Conservation (phyloP, 1,139 yeast genomes). For the Debaryomyces coudertii region DNA sequence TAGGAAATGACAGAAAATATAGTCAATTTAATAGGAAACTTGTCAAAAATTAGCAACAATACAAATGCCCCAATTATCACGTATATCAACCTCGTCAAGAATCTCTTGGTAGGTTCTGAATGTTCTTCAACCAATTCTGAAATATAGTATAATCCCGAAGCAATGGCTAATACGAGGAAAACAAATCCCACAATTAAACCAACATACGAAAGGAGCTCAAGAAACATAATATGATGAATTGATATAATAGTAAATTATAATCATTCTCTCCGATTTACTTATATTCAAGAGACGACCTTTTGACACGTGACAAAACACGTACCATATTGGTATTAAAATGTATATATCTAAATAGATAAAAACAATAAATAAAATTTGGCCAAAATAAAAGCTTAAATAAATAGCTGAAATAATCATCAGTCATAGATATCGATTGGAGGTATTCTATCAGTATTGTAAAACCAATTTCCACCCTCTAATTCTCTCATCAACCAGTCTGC, state of each 20-base stretch:
- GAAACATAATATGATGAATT: constrained; percentile 33
- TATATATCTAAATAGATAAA: background rate
- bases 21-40: constrained; percentile 72
- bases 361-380: background rate
- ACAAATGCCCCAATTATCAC: constrained; percentile 56
- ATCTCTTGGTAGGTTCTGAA: constrained; percentile 77
- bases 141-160: constrained; percentile 88
- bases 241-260: background rate
- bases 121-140: constrained; percentile 95
- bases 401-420: constrained; percentile 27
- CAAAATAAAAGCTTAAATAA: background rate
- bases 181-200: constrained; percentile 79
- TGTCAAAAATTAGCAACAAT: constrained; percentile 68
- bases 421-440: constrained; percentile 97
- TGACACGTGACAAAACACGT: background rate
- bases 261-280: background rate
- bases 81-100: constrained; percentile 65
- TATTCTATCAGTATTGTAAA: constrained; percentile 86
- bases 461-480: constrained; percentile 91
- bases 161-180: constrained; percentile 60
- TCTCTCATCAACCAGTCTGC: constrained; percentile 88
- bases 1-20: constrained; percentile 70
- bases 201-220: constrained; percentile 54
- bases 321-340: background rate
- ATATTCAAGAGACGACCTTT: background rate